Base-by-base conservation (phyloP, 306 rosid genomes). In the Dalbergia cochinchinensis region DNA sequence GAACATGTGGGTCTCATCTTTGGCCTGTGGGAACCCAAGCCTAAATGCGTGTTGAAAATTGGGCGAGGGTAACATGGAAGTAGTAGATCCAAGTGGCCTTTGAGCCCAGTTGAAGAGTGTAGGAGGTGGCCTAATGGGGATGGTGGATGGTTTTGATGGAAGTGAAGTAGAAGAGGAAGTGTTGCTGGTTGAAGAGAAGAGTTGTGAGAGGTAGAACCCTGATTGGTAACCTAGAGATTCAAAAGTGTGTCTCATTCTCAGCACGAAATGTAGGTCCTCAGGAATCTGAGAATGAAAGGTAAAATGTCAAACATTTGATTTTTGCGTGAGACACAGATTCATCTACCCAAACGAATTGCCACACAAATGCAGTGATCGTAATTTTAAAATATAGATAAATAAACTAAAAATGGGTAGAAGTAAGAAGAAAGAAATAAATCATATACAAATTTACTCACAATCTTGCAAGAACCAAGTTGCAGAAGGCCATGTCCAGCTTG, bases 401-500 rank as follows among this genome's bases (percentile, higher is more conserved):
- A 51, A 11, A 22, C 33, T 37, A 7, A 8, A 64, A 54, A 39
- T 20, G 8, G 48, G 22, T 51, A 1, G 50, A 57, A 76, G 34
- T 16, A 0, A 50, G 18, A 14, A 4, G 35, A 5, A 14, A 19
- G 26, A 54, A 50, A 8, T 11, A 31, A 45, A 45, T 12, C 41
- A 37, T 37, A 37, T 37, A 6, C n/a, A 19, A 69, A 69, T 79
- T 14, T 41, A 85, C 99, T 91, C 78, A 96, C 99, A 88, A 90
- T 96, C 85, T 93, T 96, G 91, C 99, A 96, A 67, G 99, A 96
- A 80, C 99, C 99, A 77, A 96, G 87, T 54, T 96, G 99, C 33
- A 96, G 97, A 83, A 96, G 99, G 72, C 99, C 99, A 82, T 96
- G 99, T 1, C 99, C 99, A 79, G 99, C 99, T 91, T 96, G 99